Base-by-base conservation (phyloP, 2,329 filamentous ascomycete genomes). In the Colletotrichum sp. region DNA sequence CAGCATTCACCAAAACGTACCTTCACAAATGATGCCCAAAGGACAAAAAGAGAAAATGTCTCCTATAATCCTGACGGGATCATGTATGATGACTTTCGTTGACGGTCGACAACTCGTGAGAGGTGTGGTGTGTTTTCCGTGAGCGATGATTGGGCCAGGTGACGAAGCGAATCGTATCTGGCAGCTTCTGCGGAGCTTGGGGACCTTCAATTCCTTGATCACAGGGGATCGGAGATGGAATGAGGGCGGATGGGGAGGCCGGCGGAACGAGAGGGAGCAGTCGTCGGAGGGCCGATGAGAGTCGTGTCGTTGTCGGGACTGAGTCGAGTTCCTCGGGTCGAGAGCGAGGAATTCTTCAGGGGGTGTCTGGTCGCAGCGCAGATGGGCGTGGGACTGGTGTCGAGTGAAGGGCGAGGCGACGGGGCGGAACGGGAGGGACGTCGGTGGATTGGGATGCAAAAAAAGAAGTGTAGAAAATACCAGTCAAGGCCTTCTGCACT, bases 291-390 rank as follows among this genome's bases (percentile, higher is more conserved):
- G 80, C 78, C 79, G 75, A 72, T 75, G 63, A 44, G 61, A 68
- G 75, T 75, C 79, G 79, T 80, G 80, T 79, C 78, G 72, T 66
- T 66, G 72, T 44, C 72, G 71, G 67, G 78, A 77, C 76, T 77
- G 79, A 81, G 79, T 81, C 81, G 82, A 85, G 85, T 87, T 87
- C 86, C 84, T 86, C 81, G 82, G 82, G 77, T 82, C 82, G 82
- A 82, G 82, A 81, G 82, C 83, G 83, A 86, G 86, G 86, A 87
- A 88, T 87, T 85, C 77, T 72, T 73, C 66, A 68, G 78, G 77
- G 78, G 65, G 52, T 74, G 73, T 60, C 69, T 44, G 25, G 67
- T 72, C 61, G 68, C 72, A 57, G 68, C 55, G 13, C 65, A 48
- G 65, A 25, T 28, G 71, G 67, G 39, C 39, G 39, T 44, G 67